phyloP scores from a whole-genome alignment of 495 filamentous ascomycete species.

The Penicillium turbatum region DNA sequence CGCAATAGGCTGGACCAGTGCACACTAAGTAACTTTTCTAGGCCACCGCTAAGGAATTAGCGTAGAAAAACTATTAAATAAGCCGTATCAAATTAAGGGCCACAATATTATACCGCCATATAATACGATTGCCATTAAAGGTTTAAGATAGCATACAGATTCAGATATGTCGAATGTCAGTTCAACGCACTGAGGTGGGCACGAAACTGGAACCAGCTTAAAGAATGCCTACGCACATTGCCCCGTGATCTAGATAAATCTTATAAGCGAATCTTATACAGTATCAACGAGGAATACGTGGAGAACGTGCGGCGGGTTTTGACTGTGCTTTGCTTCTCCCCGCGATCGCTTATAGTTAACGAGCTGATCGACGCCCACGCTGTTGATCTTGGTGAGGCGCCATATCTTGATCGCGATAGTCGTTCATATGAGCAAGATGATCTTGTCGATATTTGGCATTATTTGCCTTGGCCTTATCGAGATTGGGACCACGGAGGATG shows the following conservation, averaged over 20 bases:
- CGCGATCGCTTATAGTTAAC: constrained; percentile 23
- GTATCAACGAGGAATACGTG: constrained; percentile 20
- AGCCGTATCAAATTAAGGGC: too few species aligned
- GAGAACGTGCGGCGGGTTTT: constrained; percentile 28
- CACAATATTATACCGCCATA: too few species aligned
- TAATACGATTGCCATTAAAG: too few species aligned
- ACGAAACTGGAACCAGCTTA: constrained; percentile 22
- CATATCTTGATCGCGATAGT: constrained; percentile 20
- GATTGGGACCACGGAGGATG: constrained; percentile 3
- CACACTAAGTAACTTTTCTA: too few species aligned
- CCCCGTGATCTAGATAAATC: constrained; percentile 36
- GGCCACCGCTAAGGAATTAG: too few species aligned
- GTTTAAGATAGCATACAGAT: constrained; percentile 26
- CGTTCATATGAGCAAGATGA: constrained; percentile 6
- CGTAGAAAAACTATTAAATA: too few species aligned
- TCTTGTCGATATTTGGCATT: constrained; percentile 20
- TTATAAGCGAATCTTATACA: constrained; percentile 32
- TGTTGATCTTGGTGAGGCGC: constrained; percentile 16
- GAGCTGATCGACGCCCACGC: constrained; percentile 31
- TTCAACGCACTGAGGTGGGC: constrained; percentile 24
- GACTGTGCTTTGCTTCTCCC: constrained; percentile 29
- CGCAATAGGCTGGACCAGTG: too few species aligned
- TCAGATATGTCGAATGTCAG: constrained; percentile 40
- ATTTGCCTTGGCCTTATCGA: constrained; percentile 33
- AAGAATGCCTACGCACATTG: constrained; percentile 25